Evolutionary conservation across 78 protist species (phyloP), one percentile per base, ranked within the genome.

Genomic region (Dictyostelium brefeldianum): DNA sequence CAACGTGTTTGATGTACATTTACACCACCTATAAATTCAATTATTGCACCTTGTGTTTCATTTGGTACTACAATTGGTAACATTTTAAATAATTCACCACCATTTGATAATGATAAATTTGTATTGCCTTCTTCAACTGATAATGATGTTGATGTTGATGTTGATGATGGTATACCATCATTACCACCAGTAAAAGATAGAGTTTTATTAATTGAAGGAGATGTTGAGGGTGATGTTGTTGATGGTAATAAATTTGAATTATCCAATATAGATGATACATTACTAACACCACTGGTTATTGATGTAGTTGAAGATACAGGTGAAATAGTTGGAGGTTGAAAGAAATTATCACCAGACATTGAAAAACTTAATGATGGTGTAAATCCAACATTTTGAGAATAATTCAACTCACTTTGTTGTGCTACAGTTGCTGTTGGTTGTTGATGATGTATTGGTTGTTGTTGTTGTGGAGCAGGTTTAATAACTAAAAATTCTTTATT

Each of bases 1-100:
- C 93, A 87, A 29, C 93, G 29, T 15, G 93, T 87, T 62, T 87
- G 93, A 87, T 87, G 93, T 9, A 87, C 93, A 87, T 87, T 87
- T 1, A 87, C 93, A 22, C 67, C 87, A 51, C 93, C 93, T 25
- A 77, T 59, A 47, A 87, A 87, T 78, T 87, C 93, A 77, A 87
- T 77, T 9, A 31, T 11, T 12, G 93, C 93, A 64, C 93, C 93
- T 14, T 87, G 93, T 17, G 93, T 87, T 51, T 87, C 93, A 65
- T 65, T 87, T 48, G 93, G 93, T 9, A 87, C 84, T 22, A 56
- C 31, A 11, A 53, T 73, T 71, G 91, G 80, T 73, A 41, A 41
- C 10, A 48, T 5, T 25, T n/a, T 31, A 48, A 41, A 31, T 41
- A 50, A n/a, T 25, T 43, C 62, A 15, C 31, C 62, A 48, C 31